Base-by-base conservation (phyloP, 2,329 filamentous ascomycete species). In the Cytospora leucostoma region DNA sequence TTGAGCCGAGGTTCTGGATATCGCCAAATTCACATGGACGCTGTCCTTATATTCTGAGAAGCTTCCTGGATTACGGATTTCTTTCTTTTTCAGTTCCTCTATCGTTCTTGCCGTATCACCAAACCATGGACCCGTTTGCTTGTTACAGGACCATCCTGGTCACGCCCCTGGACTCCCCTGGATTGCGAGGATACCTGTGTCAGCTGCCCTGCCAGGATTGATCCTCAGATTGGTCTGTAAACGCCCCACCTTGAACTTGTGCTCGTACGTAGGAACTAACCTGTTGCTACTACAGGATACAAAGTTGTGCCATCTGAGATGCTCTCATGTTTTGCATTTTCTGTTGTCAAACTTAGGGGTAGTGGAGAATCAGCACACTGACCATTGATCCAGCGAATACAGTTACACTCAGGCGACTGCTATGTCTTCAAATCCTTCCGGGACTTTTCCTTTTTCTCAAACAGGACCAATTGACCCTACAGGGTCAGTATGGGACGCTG, bases 391-490 rank as follows among this genome's bases (percentile, higher is more conserved):
- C 78, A 84, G 82, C 80, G 81, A 84, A 67, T 84, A 81, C 74
- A 86, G 83, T 78, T 82, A 79, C 71, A 77, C 79, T 65, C 82
- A 82, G 72, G 77, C 80, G 73, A 76, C 79, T 67, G 77, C 84
- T 76, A 77, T 85, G 77, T 74, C 80, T 71, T 75, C 80, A 71
- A 77, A 73, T 75, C 72, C 80, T 70, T 76, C 76, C 68, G 80
- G 80, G 74, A 79, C 84, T 74, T 84, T 84, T 81, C 78, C 82
- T 77, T 84, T 82, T 76, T 80, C 80, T 80, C 82, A 84, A 73
- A 82, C 82, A 81, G 83, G 81, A 82, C 81, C 82, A 72, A 40
- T 58, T 66, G 83, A 84, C 79, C 79, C 84, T 65, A 74, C 74
- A 70, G 79, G 81, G 77, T 78, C 82, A 73, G 77, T 81, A 72